Conservation (phyloP, 768 basidiomycete species). For the Lanmaoa rubissima region DNA sequence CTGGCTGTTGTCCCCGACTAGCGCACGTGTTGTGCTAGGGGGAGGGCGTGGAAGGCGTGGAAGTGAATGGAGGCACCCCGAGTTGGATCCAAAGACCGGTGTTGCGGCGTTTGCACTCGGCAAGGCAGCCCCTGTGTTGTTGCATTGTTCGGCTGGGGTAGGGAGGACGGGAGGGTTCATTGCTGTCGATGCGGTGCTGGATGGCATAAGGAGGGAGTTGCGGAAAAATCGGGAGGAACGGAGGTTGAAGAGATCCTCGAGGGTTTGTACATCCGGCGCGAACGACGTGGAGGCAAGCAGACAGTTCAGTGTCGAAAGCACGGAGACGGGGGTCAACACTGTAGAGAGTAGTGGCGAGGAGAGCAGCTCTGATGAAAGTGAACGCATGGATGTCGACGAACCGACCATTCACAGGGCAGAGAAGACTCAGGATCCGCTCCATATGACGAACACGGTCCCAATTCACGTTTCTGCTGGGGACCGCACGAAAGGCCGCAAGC, state of each 20-base stretch:
- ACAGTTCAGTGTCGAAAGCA: conserved; percentile 6
- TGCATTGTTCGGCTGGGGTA: conserved; percentile 94
- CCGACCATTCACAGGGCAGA: not conserved
- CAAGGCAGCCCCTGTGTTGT: conserved; percentile 54
- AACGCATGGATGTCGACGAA: conserved; percentile 31
- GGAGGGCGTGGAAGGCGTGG: conserved; percentile 12
- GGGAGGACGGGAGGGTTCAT: conserved; percentile 95
- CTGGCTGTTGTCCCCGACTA: conserved; percentile 19
- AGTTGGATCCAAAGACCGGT: conserved; percentile 54
- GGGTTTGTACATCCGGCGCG: not conserved
- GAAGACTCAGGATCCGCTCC: conserved; percentile 1
- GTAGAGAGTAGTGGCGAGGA: conserved; percentile 2
- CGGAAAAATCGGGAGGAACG: conserved; percentile 31
- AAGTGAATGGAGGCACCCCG: conserved; percentile 33
- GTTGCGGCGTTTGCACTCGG: conserved; percentile 53
- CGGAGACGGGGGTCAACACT: conserved; percentile 6
- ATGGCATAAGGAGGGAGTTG: conserved; percentile 65
- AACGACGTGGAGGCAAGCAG: conserved; percentile 3
- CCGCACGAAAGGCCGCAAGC: conserved; percentile 18
- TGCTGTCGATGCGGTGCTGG: conserved; percentile 81
- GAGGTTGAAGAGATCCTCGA: conserved; percentile 2
- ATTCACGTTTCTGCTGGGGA: conserved; percentile 31
- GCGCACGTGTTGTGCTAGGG: not conserved
- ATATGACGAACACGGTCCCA: conserved; percentile 23
- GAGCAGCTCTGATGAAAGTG: conserved; percentile 3